Base-by-base conservation (phyloP, 2,329 filamentous ascomycete genomes). In the Penicillium crustosum region DNA sequence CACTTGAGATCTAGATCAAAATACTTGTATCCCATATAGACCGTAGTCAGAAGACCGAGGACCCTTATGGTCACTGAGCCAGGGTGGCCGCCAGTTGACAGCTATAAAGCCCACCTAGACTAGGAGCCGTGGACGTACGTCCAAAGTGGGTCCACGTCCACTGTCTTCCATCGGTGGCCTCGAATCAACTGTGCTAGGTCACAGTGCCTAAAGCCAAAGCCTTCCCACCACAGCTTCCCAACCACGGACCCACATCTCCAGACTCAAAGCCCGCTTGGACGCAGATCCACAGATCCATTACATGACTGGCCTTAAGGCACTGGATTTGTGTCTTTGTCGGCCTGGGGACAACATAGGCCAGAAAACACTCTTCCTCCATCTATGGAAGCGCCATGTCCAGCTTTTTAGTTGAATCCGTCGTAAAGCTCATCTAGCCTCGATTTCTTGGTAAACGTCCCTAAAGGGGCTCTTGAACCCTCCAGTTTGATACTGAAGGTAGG, bases 41-140 rank as follows among this genome's bases (percentile, higher is more conserved):
- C 51, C 41, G 51, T 38, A 45, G 42, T 53, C n/a, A 38, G 42
- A 53, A 53, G 51, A 38, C 42, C 33, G n/a, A 45, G 19, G 41
- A n/a, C 51, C 31, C 41, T 33, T 49, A 35, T 44, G 36, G 58
- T 25, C 36, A 49, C 45, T 36, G 29, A 44, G 58, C 54, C 19
- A 44, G 27, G 12, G n/a, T 45, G 17, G 58, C 25, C 55, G 47
- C 42, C 17, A 58, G 55, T 61, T 61, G 43, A 45, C 38, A 49
- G 58, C 19, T 42, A 7, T 12, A 55, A 52, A 47, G 51, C 58
- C 47, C 3, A 39, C 21, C 31, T 50, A 19, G 59, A 58, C 23
- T 49, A 17, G 44, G 25, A 50, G 57, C 57, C 23, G 42, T 59
- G 42, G 52, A 59, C 47, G 45, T 55, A 58, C 25, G 47, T 55